Evolutionary conservation across 78 protist species (phyloP).

Genomic region (Dictyostelium capitatum): DNA sequence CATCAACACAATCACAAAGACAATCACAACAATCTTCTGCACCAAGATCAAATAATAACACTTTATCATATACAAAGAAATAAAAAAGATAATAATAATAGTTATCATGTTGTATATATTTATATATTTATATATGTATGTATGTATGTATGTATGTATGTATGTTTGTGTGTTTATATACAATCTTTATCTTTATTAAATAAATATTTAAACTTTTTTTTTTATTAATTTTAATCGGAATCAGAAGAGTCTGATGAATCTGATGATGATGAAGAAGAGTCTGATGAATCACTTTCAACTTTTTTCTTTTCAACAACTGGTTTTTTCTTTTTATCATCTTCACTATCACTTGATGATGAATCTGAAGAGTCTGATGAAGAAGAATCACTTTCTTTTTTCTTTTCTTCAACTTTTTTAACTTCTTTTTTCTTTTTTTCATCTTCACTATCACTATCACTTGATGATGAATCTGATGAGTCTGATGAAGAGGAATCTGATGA

Average conservation of each 20-base stretch:
- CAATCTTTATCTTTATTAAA: background rate
- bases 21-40: background rate
- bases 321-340: background rate
- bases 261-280: background rate
- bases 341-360: constrained; percentile 1
- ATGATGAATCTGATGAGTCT: background rate
- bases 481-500: too few relatives aligned
- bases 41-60: too few relatives aligned
- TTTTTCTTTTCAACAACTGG: background rate
- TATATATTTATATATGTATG: too few relatives aligned
- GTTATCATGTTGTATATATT: too few relatives aligned
- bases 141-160: too few relatives aligned
- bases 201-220: background rate
- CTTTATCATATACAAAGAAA: too few relatives aligned
- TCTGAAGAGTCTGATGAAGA: background rate
- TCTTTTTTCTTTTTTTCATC: background rate
- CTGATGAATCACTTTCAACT: constrained; percentile 5
- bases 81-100: too few relatives aligned
- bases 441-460: constrained; percentile 2
- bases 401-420: background rate
- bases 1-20: background rate
- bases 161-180: background rate
- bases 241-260: background rate
- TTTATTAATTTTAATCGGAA: background rate
- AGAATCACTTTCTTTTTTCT: background rate